These are phyloP conservation scores for Syzygium grande DNA, from an alignment of 345 rosid genomes.

Conservation along the genomic window DNA sequence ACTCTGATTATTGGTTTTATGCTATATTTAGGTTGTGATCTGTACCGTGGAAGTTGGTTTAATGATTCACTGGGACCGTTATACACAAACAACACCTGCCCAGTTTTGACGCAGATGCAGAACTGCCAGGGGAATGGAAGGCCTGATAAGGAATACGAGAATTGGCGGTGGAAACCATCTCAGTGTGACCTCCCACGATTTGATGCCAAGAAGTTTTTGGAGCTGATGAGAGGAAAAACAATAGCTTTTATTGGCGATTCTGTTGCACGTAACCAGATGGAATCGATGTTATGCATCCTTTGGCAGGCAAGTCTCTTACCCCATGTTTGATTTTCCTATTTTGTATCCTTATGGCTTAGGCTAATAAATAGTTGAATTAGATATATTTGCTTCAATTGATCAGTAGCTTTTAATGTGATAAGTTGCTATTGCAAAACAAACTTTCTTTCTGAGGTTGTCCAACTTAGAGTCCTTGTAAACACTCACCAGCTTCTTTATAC, in stretches of 20 bases:
- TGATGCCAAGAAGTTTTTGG: constrained; percentile 79
- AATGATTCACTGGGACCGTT: constrained; percentile 67
- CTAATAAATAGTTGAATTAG: not conserved
- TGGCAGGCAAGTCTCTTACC: constrained; percentile 79
- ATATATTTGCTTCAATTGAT: not conserved
- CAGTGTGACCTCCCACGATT: constrained; percentile 89
- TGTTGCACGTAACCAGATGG: constrained; percentile 99
- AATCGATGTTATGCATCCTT: constrained; percentile 91
- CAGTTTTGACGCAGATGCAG: constrained; percentile 90
- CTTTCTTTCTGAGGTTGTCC: not conserved
- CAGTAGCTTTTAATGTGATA: not conserved
- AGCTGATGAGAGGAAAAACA: constrained; percentile 90
- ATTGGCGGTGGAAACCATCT: constrained; percentile 92
- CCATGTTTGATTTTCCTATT: not conserved
- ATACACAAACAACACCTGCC: constrained; percentile 93
- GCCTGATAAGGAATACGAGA: constrained; percentile 86
- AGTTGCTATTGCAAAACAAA: not conserved
- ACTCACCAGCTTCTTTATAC: not conserved
- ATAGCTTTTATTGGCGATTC: constrained; percentile 91
- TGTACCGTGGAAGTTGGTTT: constrained; percentile 79
- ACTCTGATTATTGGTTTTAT: not conserved
- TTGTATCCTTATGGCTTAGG: not conserved
- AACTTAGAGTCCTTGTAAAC: not conserved
- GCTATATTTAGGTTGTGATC: constrained; percentile 61
- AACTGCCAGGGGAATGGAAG: constrained; percentile 99